Percentiles rank a stretch among this genome's conserved stretches.
Evolutionary conservation across 2,329 filamentous ascomycete genomes (phyloP).

Genomic region (Fusarium anthophilum): DNA sequence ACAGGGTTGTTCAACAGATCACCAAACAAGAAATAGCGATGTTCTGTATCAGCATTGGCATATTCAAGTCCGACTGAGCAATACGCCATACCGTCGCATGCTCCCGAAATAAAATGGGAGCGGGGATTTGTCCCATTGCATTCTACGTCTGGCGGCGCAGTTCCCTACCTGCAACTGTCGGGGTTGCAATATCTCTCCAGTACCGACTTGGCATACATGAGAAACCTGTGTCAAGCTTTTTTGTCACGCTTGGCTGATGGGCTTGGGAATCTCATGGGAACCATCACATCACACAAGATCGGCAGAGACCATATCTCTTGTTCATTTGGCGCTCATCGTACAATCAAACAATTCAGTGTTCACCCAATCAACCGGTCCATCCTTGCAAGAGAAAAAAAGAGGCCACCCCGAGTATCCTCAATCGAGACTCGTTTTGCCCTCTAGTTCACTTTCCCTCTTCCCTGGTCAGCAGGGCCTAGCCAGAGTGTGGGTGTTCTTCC

Average conservation of each 20-base stretch:
- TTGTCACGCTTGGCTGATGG: slow-evolving; percentile 15
- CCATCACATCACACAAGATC: slow-evolving; percentile 12
- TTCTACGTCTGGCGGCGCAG: not conserved
- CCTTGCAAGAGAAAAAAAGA: not conserved
- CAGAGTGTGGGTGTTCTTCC: slow-evolving; percentile 5
- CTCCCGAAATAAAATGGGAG: not conserved
- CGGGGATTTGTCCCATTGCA: slow-evolving; percentile 22
- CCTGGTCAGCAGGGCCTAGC: slow-evolving; percentile 8
- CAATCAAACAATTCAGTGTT: slow-evolving; percentile 29
- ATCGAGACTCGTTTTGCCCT: slow-evolving; percentile 13
- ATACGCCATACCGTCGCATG: slow-evolving; percentile 10
- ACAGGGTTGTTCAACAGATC: not conserved
- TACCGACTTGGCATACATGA: slow-evolving; percentile 32
- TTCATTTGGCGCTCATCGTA: not conserved
- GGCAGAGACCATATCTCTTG: not conserved
- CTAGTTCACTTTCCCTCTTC: not conserved
- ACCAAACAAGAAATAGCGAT: not conserved
- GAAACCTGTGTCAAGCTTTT: slow-evolving; percentile 24
- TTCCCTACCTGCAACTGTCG: not conserved
- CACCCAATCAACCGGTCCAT: not conserved
- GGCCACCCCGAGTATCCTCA: slow-evolving; percentile 21
- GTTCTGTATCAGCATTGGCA: slow-evolving; percentile 3
- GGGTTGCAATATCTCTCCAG: slow-evolving; percentile 1
- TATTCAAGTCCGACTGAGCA: not conserved
- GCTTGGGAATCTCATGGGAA: slow-evolving; percentile 17